phyloP scores from a whole-genome alignment of 345 rosid genomes.

The Dimocarpus longan region DNA sequence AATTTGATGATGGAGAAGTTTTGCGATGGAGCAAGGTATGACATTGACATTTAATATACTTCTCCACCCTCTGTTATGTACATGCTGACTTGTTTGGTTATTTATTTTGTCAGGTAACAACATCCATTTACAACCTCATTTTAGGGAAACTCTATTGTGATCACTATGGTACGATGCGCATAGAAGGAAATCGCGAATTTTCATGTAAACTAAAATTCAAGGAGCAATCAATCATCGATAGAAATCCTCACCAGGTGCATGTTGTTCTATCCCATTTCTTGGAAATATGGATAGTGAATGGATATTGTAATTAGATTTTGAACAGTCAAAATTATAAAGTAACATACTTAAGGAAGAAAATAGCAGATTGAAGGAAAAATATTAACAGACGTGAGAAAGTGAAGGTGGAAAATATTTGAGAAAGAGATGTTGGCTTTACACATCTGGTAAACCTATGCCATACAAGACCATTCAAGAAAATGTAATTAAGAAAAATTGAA shows the following conservation, averaged over 20 bases:
- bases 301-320: neutral
- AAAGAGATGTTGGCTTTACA: too few species aligned
- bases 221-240: slow-evolving; percentile 44
- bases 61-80: neutral
- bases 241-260: slow-evolving; percentile 41
- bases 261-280: neutral
- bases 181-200: slow-evolving; percentile 32
- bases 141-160: slow-evolving; percentile 37
- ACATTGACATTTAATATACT: neutral
- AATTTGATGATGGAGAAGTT: slow-evolving; percentile 40
- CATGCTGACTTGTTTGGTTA: slow-evolving; percentile 6
- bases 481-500: too few species aligned
- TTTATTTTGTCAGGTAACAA: slow-evolving; percentile 23
- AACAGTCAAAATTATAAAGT: neutral
- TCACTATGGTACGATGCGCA: slow-evolving; percentile 41
- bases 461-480: too few species aligned
- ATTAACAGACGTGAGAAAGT: too few species aligned
- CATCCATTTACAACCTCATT: slow-evolving; percentile 40
- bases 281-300: neutral
- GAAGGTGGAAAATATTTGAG: too few species aligned
- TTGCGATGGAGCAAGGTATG: slow-evolving; percentile 37
- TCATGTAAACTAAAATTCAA: slow-evolving; percentile 39
- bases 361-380: neutral
- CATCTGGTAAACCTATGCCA: too few species aligned
- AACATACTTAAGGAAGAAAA: neutral